Percentiles rank a stretch among this genome's conserved stretches.
These are phyloP conservation scores for Sugiyamaella japonica DNA, from an alignment of 1,139 yeast genomes.

Conservation along the genomic window DNA sequence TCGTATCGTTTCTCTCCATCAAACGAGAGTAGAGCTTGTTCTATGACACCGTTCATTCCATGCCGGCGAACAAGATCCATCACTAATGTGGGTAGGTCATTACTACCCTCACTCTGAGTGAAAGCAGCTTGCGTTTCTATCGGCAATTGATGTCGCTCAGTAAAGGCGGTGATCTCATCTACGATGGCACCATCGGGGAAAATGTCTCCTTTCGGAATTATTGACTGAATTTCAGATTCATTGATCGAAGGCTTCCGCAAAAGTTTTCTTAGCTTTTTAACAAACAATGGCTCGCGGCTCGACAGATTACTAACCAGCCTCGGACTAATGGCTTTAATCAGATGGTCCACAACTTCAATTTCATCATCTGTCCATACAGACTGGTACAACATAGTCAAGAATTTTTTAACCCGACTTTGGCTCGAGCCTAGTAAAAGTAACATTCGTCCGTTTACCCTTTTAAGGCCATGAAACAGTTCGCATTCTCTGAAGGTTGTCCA, in stretches of 20 bases:
- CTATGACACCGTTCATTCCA: neutral
- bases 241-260: neutral
- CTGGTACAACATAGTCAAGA: neutral
- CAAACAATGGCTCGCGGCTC: neutral
- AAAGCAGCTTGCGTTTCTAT: slow-evolving; percentile 1
- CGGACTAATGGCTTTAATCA: slow-evolving; percentile 6
- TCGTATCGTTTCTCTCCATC: slow-evolving; percentile 1
- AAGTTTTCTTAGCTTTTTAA: neutral
- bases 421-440: slow-evolving; percentile 5
- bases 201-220: neutral
- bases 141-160: slow-evolving; percentile 1
- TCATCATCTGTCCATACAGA: slow-evolving; percentile 7
- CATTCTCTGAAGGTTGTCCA: slow-evolving; percentile 5
- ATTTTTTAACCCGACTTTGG: neutral
- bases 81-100: neutral
- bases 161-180: neutral
- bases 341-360: neutral
- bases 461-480: slow-evolving; percentile 4
- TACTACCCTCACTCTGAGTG: neutral
- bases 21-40: neutral
- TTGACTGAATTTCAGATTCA: neutral
- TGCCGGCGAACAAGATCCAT: neutral
- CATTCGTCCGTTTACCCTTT: neutral
- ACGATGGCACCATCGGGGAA: slow-evolving; percentile 3
- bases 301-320: slow-evolving; percentile 4